Conservation (phyloP, 805 yeast genomes). For the Nakazawaea siamensis region DNA sequence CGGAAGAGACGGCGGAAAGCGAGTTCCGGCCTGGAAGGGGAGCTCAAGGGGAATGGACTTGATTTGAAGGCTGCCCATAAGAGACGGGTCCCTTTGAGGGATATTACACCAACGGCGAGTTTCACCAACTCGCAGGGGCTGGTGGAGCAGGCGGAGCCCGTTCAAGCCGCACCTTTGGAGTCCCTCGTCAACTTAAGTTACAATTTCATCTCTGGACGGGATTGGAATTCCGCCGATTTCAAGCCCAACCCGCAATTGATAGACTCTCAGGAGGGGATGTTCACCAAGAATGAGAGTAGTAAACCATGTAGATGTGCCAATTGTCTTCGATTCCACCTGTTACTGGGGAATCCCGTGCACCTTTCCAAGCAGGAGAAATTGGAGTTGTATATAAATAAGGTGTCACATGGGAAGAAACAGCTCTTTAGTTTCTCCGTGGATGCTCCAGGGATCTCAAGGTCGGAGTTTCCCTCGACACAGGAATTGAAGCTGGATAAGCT, state of each 20-base stretch:
- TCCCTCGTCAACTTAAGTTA: constrained; percentile 17
- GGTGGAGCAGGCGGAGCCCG: too few relatives aligned
- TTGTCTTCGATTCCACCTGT: constrained; percentile 5
- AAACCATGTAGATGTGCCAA: constrained; percentile 4
- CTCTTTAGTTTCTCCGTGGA: constrained; percentile 3
- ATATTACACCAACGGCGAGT: too few relatives aligned
- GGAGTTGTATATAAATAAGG: not conserved
- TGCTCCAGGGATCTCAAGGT: constrained; percentile 53
- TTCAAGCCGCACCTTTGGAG: too few relatives aligned
- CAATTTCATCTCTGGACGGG: constrained; percentile 18
- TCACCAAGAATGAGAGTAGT: constrained; percentile 12
- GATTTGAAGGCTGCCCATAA: too few relatives aligned
- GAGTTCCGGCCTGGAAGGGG: constrained; percentile 3
- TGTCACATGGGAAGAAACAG: constrained; percentile 1
- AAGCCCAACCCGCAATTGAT: constrained; percentile 20
- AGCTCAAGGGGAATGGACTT: constrained; percentile 5
- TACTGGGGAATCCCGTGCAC: constrained; percentile 2
- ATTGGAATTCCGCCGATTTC: constrained; percentile 30
- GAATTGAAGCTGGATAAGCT: constrained; percentile 31
- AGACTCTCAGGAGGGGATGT: constrained; percentile 18
- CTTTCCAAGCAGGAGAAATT: constrained; percentile 5
- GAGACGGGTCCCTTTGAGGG: constrained; percentile 5
- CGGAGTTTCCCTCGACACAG: constrained; percentile 54
- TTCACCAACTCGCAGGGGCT: too few relatives aligned
- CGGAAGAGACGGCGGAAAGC: too few relatives aligned